A percentile compares a stretch with the other conserved stretches of the same genome.
Evolutionary conservation across 2,329 filamentous ascomycete genomes (phyloP).

Genomic region (Phyllosticta citrichinensis): DNA sequence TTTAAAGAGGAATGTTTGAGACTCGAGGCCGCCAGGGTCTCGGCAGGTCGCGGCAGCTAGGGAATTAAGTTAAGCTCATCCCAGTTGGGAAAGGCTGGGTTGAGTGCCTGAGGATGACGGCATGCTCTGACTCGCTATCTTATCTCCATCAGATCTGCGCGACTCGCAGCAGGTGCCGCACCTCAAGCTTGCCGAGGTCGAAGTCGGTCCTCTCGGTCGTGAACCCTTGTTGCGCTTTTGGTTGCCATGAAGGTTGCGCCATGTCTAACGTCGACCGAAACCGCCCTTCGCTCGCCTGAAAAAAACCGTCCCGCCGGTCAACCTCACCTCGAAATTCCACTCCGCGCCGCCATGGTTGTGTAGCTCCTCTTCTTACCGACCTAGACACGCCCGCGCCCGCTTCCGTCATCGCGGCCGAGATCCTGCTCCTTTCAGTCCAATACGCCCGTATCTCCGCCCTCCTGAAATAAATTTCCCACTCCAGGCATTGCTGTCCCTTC

Average conservation of each 20-base stretch:
- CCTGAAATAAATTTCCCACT: background rate
- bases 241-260: background rate
- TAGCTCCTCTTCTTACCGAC: background rate
- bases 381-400: background rate
- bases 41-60: background rate
- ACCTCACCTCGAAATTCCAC: background rate
- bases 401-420: background rate
- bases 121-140: background rate
- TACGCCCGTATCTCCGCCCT: constrained; percentile 1
- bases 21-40: background rate
- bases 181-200: constrained; percentile 1
- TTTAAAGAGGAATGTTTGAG: background rate
- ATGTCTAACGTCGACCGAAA: background rate
- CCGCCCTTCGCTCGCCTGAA: background rate
- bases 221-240: background rate
- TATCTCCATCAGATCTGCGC: background rate
- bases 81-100: background rate
- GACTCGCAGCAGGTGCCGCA: background rate
- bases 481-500: background rate
- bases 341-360: background rate
- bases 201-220: constrained; percentile 8
- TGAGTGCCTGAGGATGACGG: background rate
- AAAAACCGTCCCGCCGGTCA: background rate
- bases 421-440: background rate
- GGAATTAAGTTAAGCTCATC: background rate